A percentile compares a stretch with the other conserved stretches of the same genome.
Conservation (phyloP, 2,329 filamentous ascomycete genomes). For the Cladosporium velox region DNA sequence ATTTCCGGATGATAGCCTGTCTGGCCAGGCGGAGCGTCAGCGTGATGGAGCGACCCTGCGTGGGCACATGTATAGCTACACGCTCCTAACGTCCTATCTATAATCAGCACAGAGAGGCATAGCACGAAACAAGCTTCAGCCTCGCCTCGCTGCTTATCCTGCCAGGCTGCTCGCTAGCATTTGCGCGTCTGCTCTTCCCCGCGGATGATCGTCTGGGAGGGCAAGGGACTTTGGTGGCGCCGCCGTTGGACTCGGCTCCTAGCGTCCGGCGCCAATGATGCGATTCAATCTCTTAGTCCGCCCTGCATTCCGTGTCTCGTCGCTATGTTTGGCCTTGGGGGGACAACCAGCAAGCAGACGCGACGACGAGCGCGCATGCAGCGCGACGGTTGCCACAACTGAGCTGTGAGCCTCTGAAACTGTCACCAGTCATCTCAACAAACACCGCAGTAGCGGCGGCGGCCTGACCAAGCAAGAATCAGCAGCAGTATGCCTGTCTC, state of each 20-base stretch:
- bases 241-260: slow-evolving; percentile 8
- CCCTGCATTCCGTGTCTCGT: slow-evolving; percentile 20
- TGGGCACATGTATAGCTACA: slow-evolving; percentile 8
- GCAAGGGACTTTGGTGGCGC: slow-evolving; percentile 14
- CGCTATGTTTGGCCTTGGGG: slow-evolving; percentile 18
- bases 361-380: neutral
- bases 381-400: slow-evolving; percentile 18
- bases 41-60: slow-evolving; percentile 9
- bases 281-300: slow-evolving; percentile 17
- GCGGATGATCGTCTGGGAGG: slow-evolving; percentile 1
- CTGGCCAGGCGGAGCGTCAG: slow-evolving; percentile 5
- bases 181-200: slow-evolving; percentile 16
- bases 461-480: neutral
- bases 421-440: slow-evolving; percentile 17
- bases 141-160: slow-evolving; percentile 15
- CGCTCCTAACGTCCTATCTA: neutral
- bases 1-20: neutral
- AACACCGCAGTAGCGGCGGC: slow-evolving; percentile 12
- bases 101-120: slow-evolving; percentile 2
- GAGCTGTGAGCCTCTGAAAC: slow-evolving; percentile 2
- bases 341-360: slow-evolving; percentile 9
- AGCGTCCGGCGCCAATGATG: slow-evolving; percentile 17
- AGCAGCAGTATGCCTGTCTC: neutral
- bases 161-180: slow-evolving; percentile 8
- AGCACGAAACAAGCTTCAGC: slow-evolving; percentile 18